Evolutionary conservation across 495 filamentous ascomycete genomes (phyloP), one percentile per base, ranked within the genome.

Genomic region (Neurospora sp.): DNA sequence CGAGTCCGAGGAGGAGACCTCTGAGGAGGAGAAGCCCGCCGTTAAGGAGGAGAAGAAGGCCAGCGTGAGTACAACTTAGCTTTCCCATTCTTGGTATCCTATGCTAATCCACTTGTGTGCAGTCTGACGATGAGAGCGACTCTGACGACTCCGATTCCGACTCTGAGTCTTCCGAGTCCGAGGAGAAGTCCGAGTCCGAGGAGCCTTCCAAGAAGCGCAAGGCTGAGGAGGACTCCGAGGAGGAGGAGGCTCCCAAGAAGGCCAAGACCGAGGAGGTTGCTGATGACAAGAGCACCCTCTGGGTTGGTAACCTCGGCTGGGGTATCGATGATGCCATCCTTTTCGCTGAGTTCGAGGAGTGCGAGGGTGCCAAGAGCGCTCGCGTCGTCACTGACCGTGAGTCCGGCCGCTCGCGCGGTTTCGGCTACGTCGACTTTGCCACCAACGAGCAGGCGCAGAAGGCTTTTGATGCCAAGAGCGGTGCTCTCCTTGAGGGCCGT

Each of bases 231-330:
- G 12, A 10, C 49, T 60, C 49, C 49, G 90, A 90, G 74, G 84
- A 89, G 69, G 84, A 83, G 12, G 83, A 89, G 54, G 75, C 84
- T 5, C 82, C 88, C 72, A 99, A 99, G 91, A 97, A 97, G 89
- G 83, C 85, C 81, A 98, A 97, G 91, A 89, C 88, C 23, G 90
- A 90, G 41, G 75, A 78, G 60, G 77, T 77, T 39, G 77, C 76
- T 23, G 86, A 87, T 10, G 88, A 90, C 80, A 87, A 86, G 75
- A 86, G 88, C 27, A 87, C 87, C 78, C 90, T 98, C 69, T 98
- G 97, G 84, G 89, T 96, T 76, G 96, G 96, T 76, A 95, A 94
- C 85, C 88, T 99, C 72, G 95, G 93, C 78, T 99, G 94, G 94
- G 95, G 91, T 78, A 86, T 99, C 70, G 94, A 97, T 78, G 96